Conservation (phyloP, 2,329 filamentous ascomycete species). For the Alternaria gansuensis region DNA sequence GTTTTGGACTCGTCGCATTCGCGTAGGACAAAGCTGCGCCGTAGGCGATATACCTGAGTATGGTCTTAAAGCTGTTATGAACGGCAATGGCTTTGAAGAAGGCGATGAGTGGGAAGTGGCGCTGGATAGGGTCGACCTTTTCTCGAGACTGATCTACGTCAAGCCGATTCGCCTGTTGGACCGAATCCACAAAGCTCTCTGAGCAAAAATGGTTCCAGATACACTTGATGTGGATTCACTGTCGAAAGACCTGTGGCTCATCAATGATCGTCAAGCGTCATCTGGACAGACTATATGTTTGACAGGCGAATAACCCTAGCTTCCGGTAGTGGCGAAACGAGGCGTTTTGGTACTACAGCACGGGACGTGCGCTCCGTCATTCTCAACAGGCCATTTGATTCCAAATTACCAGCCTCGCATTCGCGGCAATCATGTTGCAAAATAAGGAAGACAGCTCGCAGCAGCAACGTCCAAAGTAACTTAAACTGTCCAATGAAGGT, state of each 20-base stretch:
- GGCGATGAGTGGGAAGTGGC: constrained; percentile 60
- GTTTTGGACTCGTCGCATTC: constrained; percentile 37
- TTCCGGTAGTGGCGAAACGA: constrained; percentile 14
- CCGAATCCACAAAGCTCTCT: constrained; percentile 22
- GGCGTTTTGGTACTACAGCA: constrained; percentile 35
- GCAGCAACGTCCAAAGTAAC: constrained; percentile 16
- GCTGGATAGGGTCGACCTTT: constrained; percentile 52
- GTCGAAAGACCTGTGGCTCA: neutral
- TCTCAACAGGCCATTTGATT: constrained; percentile 16
- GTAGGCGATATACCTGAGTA: constrained; percentile 33
- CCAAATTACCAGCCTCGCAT: constrained; percentile 21
- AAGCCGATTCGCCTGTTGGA: constrained; percentile 53
- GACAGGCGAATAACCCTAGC: constrained; percentile 4
- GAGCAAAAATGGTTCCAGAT: neutral
- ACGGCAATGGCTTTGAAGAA: constrained; percentile 28
- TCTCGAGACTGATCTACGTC: constrained; percentile 40
- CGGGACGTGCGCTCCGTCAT: constrained; percentile 4
- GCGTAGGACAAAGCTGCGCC: neutral
- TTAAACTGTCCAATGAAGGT: constrained; percentile 4
- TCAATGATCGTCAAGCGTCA: neutral
- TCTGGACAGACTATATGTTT: neutral
- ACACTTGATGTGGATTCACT: neutral
- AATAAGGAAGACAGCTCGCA: constrained; percentile 16
- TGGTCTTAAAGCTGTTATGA: constrained; percentile 24
- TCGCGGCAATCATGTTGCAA: constrained; percentile 8